These are phyloP conservation scores for Suaeda aralocaspica DNA, from an alignment of 148 eudicot species.

Conservation along the genomic window DNA sequence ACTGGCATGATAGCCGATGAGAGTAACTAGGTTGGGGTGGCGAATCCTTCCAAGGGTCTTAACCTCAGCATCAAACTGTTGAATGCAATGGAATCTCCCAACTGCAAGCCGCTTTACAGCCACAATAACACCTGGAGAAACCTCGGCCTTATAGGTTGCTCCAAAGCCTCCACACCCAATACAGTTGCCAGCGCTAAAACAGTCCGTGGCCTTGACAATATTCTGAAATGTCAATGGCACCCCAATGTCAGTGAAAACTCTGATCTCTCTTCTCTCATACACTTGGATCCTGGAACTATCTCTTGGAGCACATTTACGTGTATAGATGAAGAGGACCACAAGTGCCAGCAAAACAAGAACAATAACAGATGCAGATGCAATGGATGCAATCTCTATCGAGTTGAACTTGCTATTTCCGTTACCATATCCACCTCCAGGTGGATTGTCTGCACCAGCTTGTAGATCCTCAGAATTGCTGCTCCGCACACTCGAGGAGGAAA, in stretches of 20 bases:
- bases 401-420: constrained; percentile 25
- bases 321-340: constrained; percentile 42
- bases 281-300: constrained; percentile 40
- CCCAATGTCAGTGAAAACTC: constrained; percentile 40
- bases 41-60: constrained; percentile 46
- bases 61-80: constrained; percentile 69
- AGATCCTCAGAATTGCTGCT: constrained; percentile 22
- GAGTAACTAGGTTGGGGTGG: constrained; percentile 57
- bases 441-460: constrained; percentile 27
- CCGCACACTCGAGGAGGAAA: constrained; percentile 27
- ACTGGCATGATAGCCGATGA: constrained; percentile 60
- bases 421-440: constrained; percentile 19
- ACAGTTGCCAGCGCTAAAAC: constrained; percentile 50
- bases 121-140: constrained; percentile 40
- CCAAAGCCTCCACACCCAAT: constrained; percentile 81
- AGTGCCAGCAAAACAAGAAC: constrained; percentile 44
- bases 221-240: constrained; percentile 43
- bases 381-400: constrained; percentile 42
- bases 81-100: constrained; percentile 54
- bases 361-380: constrained; percentile 42
- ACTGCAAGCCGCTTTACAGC: constrained; percentile 63
- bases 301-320: constrained; percentile 33
- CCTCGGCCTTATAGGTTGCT: constrained; percentile 59
- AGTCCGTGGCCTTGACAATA: constrained; percentile 52
- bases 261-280: constrained; percentile 35